These are phyloP conservation scores for Leccinum aurantiacum DNA, from an alignment of 768 basidiomycete species.

Conservation along the genomic window DNA sequence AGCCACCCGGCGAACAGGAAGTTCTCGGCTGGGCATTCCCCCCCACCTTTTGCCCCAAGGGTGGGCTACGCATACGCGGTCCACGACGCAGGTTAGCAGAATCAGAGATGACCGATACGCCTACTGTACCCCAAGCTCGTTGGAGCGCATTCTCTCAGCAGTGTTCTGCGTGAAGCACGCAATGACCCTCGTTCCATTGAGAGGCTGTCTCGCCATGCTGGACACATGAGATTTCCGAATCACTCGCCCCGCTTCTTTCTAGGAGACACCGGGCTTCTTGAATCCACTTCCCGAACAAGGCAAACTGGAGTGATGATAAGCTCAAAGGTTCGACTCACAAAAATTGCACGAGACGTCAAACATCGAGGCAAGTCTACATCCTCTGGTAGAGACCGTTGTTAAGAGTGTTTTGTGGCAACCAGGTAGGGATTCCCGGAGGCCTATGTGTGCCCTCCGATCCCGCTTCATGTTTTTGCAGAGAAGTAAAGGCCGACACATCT, in stretches of 20 bases:
- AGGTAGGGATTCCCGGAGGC: slow-evolving; percentile 7
- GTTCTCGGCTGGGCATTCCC: not conserved
- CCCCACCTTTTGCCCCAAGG: too few relatives aligned
- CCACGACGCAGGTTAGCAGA: too few relatives aligned
- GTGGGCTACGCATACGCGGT: too few relatives aligned
- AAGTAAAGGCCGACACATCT: slow-evolving; percentile 16
- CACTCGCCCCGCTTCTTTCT: not conserved
- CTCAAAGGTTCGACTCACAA: not conserved
- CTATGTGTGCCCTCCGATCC: slow-evolving; percentile 2
- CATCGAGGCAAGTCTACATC: slow-evolving; percentile 20
- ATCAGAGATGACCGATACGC: too few relatives aligned
- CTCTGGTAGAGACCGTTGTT: slow-evolving; percentile 25
- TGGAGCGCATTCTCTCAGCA: too few relatives aligned
- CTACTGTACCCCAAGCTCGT: too few relatives aligned
- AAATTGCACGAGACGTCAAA: slow-evolving; percentile 18
- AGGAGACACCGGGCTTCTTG: not conserved
- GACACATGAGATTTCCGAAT: not conserved
- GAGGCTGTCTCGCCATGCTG: too few relatives aligned
- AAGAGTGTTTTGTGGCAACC: slow-evolving; percentile 18
- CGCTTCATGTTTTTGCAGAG: slow-evolving; percentile 15
- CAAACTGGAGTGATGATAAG: not conserved
- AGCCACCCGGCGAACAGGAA: not conserved
- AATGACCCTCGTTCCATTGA: not conserved
- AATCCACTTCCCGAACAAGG: not conserved
- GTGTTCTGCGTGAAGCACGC: too few relatives aligned